Conservation (phyloP, 2,329 filamentous ascomycete species). For the Stachybotrys elegans region DNA sequence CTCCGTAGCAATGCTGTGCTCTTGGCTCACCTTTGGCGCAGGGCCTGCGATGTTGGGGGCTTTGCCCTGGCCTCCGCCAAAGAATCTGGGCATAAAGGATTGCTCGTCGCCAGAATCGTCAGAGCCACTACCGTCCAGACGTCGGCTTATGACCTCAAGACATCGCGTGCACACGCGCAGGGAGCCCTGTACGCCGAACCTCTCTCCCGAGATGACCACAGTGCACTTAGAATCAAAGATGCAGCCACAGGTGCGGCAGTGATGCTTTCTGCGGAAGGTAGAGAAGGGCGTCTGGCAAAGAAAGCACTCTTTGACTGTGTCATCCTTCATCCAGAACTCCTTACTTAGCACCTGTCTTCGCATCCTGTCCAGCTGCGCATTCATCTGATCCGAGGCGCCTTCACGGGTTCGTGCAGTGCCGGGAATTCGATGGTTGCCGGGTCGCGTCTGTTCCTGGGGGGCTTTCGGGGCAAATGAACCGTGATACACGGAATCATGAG, state of each 20-base stretch:
- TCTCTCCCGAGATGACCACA: slow-evolving; percentile 77
- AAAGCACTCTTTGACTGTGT: slow-evolving; percentile 97
- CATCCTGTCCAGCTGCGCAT: slow-evolving; percentile 63
- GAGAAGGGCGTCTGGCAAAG: slow-evolving; percentile 86
- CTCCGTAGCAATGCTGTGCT: slow-evolving; percentile 35
- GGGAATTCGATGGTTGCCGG: slow-evolving; percentile 46
- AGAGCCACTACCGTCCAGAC: slow-evolving; percentile 80
- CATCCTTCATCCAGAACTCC: slow-evolving; percentile 99
- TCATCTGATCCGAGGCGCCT: slow-evolving; percentile 54
- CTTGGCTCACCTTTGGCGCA: slow-evolving; percentile 31
- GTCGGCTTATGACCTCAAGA: slow-evolving; percentile 82
- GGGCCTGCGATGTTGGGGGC: slow-evolving; percentile 23
- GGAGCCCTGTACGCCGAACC: slow-evolving; percentile 80
- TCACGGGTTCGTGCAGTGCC: slow-evolving; percentile 50
- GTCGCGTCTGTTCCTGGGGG: slow-evolving; percentile 37
- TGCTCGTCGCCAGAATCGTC: slow-evolving; percentile 82
- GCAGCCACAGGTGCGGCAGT: slow-evolving; percentile 93
- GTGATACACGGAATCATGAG: slow-evolving; percentile 53
- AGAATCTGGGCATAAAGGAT: slow-evolving; percentile 60
- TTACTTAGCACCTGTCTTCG: slow-evolving; percentile 84
- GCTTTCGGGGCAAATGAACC: slow-evolving; percentile 48
- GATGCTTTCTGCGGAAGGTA: slow-evolving; percentile 92
- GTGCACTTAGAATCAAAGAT: slow-evolving; percentile 98
- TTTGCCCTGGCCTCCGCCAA: slow-evolving; percentile 49
- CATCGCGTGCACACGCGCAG: slow-evolving; percentile 91